Evolutionary conservation across 2,329 filamentous ascomycete genomes (phyloP), one percentile per base, ranked within the genome.

Genomic region (Scedosporium aurantiacum): DNA sequence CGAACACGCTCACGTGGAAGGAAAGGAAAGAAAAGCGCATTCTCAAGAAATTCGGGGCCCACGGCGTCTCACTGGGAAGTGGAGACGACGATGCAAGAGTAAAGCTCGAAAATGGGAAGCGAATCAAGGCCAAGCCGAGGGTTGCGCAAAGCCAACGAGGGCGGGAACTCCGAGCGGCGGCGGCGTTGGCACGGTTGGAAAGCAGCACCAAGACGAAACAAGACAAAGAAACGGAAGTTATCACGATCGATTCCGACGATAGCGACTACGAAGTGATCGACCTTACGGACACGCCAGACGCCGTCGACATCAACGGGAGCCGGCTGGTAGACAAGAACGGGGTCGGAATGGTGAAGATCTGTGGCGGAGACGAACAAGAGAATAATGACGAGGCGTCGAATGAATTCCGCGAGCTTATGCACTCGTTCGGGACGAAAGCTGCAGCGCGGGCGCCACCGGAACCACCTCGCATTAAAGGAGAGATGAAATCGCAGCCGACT

Each of bases 71-170:
- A 0, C 75, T 94, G 1, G 90, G 90, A 0, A 54, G 50, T n/a
- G 86, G 84, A 3, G 88, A 92, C 64, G 85, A 87, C 32, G 78
- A 78, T 41, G 73, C 79, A 41, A 87, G 90, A 68, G 76, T 81
- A 21, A 83, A 83, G 68, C 73, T 92, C 14, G 89, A 92, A 70
- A 81, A 81, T 40, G 86, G 86, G 1, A 87, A 82, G 67, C 79
- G 79, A 62, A 76, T 81, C 1, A 78, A 81, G 27, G 82, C 79
- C 8, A 89, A 88, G 63, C 90, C 90, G 0, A 80, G 87, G 56
- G 88, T 93, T 10, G 90, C 90, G 3, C 81, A 81, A 8, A 92
- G 89, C 69, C 86, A 85, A 57, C 77, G 90, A 63, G 90, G 90
- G 0, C 78, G 90, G 63, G 90, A 93, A 58, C 75, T 94, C 10